Conservation (phyloP, 371 early-diverging fungal species). For the Rhizomucor miehei region DNA sequence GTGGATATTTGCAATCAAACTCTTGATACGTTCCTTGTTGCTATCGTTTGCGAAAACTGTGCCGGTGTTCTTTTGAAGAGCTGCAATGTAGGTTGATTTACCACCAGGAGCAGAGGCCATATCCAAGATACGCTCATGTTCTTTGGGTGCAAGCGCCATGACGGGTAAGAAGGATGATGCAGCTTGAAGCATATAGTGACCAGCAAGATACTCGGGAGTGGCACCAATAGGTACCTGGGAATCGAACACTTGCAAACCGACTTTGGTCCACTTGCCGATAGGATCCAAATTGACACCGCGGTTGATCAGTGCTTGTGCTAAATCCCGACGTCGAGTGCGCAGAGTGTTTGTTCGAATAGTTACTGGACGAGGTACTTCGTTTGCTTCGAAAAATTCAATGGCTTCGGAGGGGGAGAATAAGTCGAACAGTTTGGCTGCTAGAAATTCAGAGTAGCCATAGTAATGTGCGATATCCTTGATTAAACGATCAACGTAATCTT, state of each 20-base stretch:
- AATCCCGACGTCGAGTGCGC: slow-evolving; percentile 90
- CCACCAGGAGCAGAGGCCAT: slow-evolving; percentile 99
- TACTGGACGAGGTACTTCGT: slow-evolving; percentile 96
- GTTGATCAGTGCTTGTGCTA: slow-evolving; percentile 92
- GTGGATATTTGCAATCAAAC: slow-evolving; percentile 93
- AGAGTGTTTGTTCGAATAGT: slow-evolving; percentile 98
- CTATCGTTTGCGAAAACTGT: slow-evolving; percentile 98
- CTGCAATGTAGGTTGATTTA: slow-evolving; percentile 96
- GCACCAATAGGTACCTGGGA: slow-evolving; percentile 93
- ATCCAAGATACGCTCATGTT: slow-evolving; percentile 94
- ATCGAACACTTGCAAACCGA: slow-evolving; percentile 91
- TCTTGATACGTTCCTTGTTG: slow-evolving; percentile 90
- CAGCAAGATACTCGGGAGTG: slow-evolving; percentile 99
- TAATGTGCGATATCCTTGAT: slow-evolving; percentile 84
- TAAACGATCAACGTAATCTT: slow-evolving; percentile 85
- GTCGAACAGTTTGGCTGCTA: slow-evolving; percentile 90
- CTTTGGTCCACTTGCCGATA: slow-evolving; percentile 93
- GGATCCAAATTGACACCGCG: slow-evolving; percentile 98
- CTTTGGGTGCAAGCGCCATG: slow-evolving; percentile 94
- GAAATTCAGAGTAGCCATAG: slow-evolving; percentile 95
- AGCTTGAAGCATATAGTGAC: slow-evolving; percentile 99
- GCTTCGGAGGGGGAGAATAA: slow-evolving; percentile 90
- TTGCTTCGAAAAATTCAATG: slow-evolving; percentile 98
- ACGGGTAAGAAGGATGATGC: slow-evolving; percentile 98
- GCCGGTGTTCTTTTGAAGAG: slow-evolving; percentile 98